phyloP scores from a whole-genome alignment of 1,284 basidiomycete genomes.

The Pseudozyma sp. region DNA sequence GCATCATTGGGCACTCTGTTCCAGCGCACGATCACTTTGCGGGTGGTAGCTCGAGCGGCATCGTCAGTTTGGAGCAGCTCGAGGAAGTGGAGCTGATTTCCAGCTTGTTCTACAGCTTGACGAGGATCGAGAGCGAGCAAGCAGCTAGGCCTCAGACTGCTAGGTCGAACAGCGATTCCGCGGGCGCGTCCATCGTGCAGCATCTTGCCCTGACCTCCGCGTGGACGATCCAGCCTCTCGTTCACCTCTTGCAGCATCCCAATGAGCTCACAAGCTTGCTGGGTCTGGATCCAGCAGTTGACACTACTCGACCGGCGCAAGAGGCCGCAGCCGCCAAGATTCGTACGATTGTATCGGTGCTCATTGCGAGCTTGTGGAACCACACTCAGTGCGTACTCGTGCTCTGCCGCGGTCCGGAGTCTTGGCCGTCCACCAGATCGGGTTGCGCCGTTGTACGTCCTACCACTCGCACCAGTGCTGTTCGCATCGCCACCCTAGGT shows the following conservation, averaged over 20 bases:
- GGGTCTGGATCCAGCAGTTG: constrained; percentile 77
- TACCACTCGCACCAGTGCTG: constrained; percentile 53
- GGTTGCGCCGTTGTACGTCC: constrained; percentile 69
- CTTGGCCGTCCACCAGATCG: constrained; percentile 78
- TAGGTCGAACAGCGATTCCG: constrained; percentile 6
- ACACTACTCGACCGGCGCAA: constrained; percentile 68
- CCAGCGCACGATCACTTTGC: constrained; percentile 7
- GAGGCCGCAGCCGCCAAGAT: constrained; percentile 72
- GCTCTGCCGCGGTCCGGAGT: constrained; percentile 76
- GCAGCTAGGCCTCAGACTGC: neutral
- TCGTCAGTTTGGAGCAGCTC: constrained; percentile 50
- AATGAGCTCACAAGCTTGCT: constrained; percentile 83
- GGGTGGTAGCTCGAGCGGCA: neutral
- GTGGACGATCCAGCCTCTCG: constrained; percentile 79
- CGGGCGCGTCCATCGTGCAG: constrained; percentile 19
- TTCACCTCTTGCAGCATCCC: constrained; percentile 89
- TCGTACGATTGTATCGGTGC: constrained; percentile 33
- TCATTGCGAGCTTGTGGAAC: constrained; percentile 77
- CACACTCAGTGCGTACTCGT: constrained; percentile 79
- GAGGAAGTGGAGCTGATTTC: constrained; percentile 50
- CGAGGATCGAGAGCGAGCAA: constrained; percentile 36
- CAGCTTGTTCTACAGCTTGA: constrained; percentile 52
- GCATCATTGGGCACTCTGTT: constrained; percentile 79
- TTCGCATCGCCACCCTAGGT: constrained; percentile 58
- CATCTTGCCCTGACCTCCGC: constrained; percentile 28